Percentiles rank a stretch among this genome's conserved stretches.
phyloP scores from a whole-genome alignment of 2,329 filamentous ascomycete species.

The Penicillium sp. region DNA sequence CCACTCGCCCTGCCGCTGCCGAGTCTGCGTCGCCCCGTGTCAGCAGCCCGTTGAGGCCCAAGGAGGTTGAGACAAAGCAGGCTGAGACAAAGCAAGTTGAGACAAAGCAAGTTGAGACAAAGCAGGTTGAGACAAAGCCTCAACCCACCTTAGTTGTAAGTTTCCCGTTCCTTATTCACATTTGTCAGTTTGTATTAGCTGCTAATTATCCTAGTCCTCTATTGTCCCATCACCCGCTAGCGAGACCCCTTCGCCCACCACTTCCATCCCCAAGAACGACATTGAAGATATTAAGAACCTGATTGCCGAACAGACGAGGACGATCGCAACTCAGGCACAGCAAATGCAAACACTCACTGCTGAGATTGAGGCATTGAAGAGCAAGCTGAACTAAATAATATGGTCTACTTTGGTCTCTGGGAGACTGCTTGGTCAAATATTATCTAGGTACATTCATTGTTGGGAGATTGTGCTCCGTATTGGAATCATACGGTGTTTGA shows the following conservation, averaged over 20 bases:
- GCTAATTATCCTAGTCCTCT: slow-evolving; percentile 19
- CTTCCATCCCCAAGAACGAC: slow-evolving; percentile 58
- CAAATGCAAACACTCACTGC: slow-evolving; percentile 68
- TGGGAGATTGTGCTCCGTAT: background rate
- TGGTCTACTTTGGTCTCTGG: background rate
- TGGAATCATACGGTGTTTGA: slow-evolving; percentile 15
- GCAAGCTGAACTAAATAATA: slow-evolving; percentile 57
- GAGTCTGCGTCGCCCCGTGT: slow-evolving; percentile 29
- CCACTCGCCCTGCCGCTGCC: slow-evolving; percentile 33
- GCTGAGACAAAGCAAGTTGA: slow-evolving; percentile 17
- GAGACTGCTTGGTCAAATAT: background rate
- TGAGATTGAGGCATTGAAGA: slow-evolving; percentile 80
- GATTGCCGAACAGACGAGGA: slow-evolving; percentile 72
- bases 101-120: slow-evolving; percentile 16
- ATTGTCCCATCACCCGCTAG: slow-evolving; percentile 35
- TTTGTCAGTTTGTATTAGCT: background rate
- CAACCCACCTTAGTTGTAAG: slow-evolving; percentile 29
- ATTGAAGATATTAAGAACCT: slow-evolving; percentile 75
- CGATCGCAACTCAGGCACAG: slow-evolving; percentile 73
- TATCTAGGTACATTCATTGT: slow-evolving; percentile 3
- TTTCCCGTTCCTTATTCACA: background rate
- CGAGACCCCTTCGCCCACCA: slow-evolving; percentile 27
- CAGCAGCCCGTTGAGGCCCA: slow-evolving; percentile 34
- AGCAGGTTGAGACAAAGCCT: slow-evolving; percentile 19
- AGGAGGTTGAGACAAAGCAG: slow-evolving; percentile 23